phyloP scores from a whole-genome alignment of 805 yeast genomes.

The Aciculoconidium aculeatum region DNA sequence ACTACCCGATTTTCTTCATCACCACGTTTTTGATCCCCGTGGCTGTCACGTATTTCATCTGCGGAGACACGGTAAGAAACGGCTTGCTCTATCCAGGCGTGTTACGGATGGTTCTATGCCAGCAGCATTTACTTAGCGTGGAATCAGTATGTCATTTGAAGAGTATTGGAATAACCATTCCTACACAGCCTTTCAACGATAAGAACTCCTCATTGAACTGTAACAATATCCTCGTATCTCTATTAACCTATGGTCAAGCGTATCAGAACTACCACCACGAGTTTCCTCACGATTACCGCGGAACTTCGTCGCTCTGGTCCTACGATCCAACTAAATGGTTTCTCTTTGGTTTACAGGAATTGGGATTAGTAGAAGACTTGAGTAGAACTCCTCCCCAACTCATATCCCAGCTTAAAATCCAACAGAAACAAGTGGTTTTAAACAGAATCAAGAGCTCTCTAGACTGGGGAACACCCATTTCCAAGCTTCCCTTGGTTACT shows the following conservation, averaged over 20 bases:
- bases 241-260: constrained; percentile 84
- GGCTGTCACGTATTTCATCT: constrained; percentile 16
- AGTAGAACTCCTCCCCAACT: constrained; percentile 61
- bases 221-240: constrained; percentile 47
- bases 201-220: constrained; percentile 70
- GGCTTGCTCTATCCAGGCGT: constrained; percentile 68
- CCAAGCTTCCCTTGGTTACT: constrained; percentile 65
- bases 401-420: constrained; percentile 48
- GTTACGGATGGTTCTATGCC: constrained; percentile 62
- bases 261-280: constrained; percentile 93
- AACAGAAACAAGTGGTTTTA: constrained; percentile 73
- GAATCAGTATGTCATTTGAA: constrained; percentile 76
- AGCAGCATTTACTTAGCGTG: constrained; percentile 71
- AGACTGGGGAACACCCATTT: constrained; percentile 94
- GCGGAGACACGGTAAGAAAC: constrained; percentile 27
- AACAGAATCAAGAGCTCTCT: constrained; percentile 72
- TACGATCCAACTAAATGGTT: constrained; percentile 87
- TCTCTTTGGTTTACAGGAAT: constrained; percentile 42
- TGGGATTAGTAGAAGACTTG: constrained; percentile 57
- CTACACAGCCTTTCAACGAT: constrained; percentile 40
- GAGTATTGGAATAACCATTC: constrained; percentile 64
- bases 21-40: constrained; percentile 29
- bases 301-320: constrained; percentile 63
- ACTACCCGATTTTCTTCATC: constrained; percentile 21
- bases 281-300: constrained; percentile 86